These are phyloP conservation scores for Protomyces gravidus DNA, from an alignment of 1,139 yeast genomes.

Conservation along the genomic window DNA sequence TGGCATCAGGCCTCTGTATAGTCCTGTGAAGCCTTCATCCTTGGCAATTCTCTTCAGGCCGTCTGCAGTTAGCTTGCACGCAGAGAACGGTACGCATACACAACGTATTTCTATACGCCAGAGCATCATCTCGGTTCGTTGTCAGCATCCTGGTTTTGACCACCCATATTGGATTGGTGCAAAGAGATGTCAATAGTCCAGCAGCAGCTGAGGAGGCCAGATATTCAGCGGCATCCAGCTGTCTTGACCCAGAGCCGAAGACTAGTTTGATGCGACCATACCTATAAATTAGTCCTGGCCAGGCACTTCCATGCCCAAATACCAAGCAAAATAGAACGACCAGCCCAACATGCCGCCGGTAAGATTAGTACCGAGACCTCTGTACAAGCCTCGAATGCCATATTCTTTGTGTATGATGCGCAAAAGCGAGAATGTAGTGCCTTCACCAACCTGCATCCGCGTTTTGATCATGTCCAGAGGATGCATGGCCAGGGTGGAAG, in stretches of 20 bases:
- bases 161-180: slow-evolving; percentile 93
- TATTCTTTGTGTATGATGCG: not conserved
- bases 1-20: slow-evolving; percentile 82
- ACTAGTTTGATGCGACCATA: slow-evolving; percentile 13
- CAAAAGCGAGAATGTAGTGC: slow-evolving; percentile 28
- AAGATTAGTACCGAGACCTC: slow-evolving; percentile 78
- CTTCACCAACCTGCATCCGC: slow-evolving; percentile 53
- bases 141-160: slow-evolving; percentile 73
- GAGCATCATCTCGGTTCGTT: slow-evolving; percentile 36
- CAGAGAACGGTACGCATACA: not conserved
- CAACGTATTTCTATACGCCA: slow-evolving; percentile 7
- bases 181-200: slow-evolving; percentile 65
- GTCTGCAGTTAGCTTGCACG: slow-evolving; percentile 46
- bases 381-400: slow-evolving; percentile 47
- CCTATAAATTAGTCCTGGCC: not conserved
- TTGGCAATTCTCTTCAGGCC: slow-evolving; percentile 53
- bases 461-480: slow-evolving; percentile 84
- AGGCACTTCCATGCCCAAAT: slow-evolving; percentile 37
- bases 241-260: slow-evolving; percentile 16
- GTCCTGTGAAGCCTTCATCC: slow-evolving; percentile 64
- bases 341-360: slow-evolving; percentile 83
- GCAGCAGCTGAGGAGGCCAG: slow-evolving; percentile 58
- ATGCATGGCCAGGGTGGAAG: slow-evolving; percentile 75
- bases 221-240: slow-evolving; percentile 41
- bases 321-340: slow-evolving; percentile 77